A percentile compares a stretch with the other conserved stretches of the same genome.
These are phyloP conservation scores for Beauveria sp. DNA, from an alignment of 2,329 filamentous ascomycete genomes.

Conservation along the genomic window DNA sequence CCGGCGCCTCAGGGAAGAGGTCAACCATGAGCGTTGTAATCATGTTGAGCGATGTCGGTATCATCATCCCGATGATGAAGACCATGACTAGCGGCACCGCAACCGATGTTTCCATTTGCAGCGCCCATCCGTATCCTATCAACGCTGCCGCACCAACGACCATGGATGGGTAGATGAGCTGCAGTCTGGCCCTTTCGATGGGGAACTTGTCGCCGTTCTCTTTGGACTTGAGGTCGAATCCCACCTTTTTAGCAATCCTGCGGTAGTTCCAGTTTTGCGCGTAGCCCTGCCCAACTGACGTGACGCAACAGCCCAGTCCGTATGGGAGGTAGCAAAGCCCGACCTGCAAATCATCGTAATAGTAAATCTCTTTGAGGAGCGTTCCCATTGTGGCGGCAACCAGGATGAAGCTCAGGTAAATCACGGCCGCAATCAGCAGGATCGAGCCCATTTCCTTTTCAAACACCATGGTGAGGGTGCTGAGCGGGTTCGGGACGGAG, in stretches of 20 bases:
- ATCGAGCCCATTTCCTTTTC: conserved; percentile 52
- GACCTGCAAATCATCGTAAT: conserved; percentile 41
- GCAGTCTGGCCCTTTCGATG: conserved; percentile 47
- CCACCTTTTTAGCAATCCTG: conserved; percentile 53
- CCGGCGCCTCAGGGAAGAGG: conserved; percentile 51
- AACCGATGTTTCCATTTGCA: conserved; percentile 42
- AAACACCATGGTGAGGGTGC: conserved; percentile 44
- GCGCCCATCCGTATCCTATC: conserved; percentile 50
- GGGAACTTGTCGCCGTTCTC: conserved; percentile 45
- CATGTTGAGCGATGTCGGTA: conserved; percentile 56
- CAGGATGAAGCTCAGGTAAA: conserved; percentile 51
- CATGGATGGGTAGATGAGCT: conserved; percentile 47
- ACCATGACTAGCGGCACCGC: conserved; percentile 48
- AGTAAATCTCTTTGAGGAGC: conserved; percentile 43
- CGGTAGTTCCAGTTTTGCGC: conserved; percentile 62
- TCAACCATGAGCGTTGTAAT: conserved; percentile 59
- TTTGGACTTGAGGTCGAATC: conserved; percentile 52
- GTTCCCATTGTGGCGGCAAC: conserved; percentile 46
- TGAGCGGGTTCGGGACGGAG: conserved; percentile 49
- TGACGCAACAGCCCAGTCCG: conserved; percentile 40
- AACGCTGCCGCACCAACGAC: conserved; percentile 44
- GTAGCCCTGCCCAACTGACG: conserved; percentile 48
- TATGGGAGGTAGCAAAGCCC: conserved; percentile 50
- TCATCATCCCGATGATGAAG: conserved; percentile 48
- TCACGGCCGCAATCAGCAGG: conserved; percentile 42